Evolutionary conservation across 176 grass and related monocot species (phyloP), one percentile per base, ranked within the genome.

Genomic region (Tuctoria greenei): DNA sequence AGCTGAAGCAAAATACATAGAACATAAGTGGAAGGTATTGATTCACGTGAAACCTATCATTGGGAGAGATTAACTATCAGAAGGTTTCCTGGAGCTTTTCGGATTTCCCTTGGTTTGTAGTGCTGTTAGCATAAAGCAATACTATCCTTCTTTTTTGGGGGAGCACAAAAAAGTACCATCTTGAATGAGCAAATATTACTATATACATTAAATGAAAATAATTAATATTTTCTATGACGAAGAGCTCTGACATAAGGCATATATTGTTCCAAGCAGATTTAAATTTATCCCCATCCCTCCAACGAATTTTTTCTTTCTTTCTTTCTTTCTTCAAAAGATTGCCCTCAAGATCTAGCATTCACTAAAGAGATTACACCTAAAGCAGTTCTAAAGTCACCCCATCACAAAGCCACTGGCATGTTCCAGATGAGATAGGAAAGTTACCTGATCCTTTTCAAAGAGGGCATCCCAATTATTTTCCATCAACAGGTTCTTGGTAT

Each of bases 391-490:
- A 18, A 76, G 58, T 6, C 10, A 46, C 43, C 18, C 61, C 4
- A 18, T 9, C 6, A 61, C 27, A 15, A 36, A 64, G 20, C 43
- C 20, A 47, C 59, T 36, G 26, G 42, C 5, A 65, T 17, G 31
- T 65, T 77, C 60, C 13, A 65, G 12, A 25, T 26, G 61, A 77
- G 28, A 52, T 50, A 65, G 74, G 49, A 51, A 78, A 81, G 21
- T 74, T 86, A 93, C 91, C 94, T 98, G 88, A 69, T 98, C 95
- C 76, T 90, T 91, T 51, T 92, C 86, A 46, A 94, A 77, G 72
- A 98, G 88, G 24, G 75, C 84, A 67, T 86, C 78, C 95, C 95
- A 98, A 61, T 89, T 81, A 88, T 89, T 88, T 79, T 91, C 88
- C 64, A 83, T 68, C 52, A 98, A 86, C 49, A 92, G 80, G 8